A percentile compares a stretch with the other conserved stretches of the same genome.
Conservation (phyloP, 1,284 basidiomycete species). For the Sporisorium sorghi region DNA sequence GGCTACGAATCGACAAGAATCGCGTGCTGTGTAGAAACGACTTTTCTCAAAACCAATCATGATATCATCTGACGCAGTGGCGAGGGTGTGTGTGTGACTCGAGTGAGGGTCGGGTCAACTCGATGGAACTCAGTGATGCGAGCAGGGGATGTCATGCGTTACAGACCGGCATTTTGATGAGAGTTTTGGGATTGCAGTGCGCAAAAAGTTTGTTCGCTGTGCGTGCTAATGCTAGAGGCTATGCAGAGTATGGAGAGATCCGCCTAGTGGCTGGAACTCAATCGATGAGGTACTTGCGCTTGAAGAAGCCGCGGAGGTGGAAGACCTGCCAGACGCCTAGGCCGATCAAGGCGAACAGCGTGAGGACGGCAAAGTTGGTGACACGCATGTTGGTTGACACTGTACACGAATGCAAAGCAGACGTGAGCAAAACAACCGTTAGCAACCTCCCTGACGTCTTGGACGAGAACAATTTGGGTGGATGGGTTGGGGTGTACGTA, state of each 20-base stretch:
- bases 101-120: background rate
- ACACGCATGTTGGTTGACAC: constrained; percentile 92
- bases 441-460: no score
- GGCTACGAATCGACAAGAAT: no score
- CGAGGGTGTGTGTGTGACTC: constrained; percentile 2
- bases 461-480: no score
- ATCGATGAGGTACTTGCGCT: constrained; percentile 96
- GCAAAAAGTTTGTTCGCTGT: no score
- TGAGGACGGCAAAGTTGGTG: constrained; percentile 91
- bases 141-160: background rate
- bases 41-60: background rate
- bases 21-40: constrained; percentile 9
- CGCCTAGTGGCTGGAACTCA: constrained; percentile 67
- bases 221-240: background rate
- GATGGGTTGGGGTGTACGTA: constrained; percentile 72
- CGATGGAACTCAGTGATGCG: background rate
- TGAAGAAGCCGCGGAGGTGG: constrained; percentile 93
- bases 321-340: constrained; percentile 94
- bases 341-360: constrained; percentile 81
- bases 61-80: constrained; percentile 4
- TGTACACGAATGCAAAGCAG: constrained; percentile 67
- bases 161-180: background rate
- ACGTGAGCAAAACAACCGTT: background rate
- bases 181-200: background rate
- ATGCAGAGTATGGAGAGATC: background rate